Evolutionary conservation across 2,329 filamentous ascomycete genomes (phyloP), one percentile per base, ranked within the genome.

Genomic region (Fusarium sp.): DNA sequence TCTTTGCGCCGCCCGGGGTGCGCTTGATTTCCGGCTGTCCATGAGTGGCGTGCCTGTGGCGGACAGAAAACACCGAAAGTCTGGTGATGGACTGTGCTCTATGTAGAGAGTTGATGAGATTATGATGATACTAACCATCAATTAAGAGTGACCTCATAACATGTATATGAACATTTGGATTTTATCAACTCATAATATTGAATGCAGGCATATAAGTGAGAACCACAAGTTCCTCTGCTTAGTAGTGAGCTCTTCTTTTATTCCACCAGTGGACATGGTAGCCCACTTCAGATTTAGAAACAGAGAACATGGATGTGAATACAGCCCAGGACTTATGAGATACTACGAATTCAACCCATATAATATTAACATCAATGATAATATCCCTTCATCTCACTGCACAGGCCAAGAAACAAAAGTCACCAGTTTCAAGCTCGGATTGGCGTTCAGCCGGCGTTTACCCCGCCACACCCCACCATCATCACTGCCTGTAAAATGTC

Each of bases 401-500:
- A 54, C 50, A 20, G 50, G 50, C 50, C 50, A 32, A 54, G 50
- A 54, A 54, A 32, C 50, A 54, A 52, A 52, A 32, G 50, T 54
- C 50, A 32, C 50, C 27, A 52, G 48, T 52, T 52, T 54, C 50
- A 54, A 14, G 50, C 50, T 52, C 25, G 50, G 50, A 54, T 32
- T 54, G 50, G 50, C 50, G 50, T 54, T 54, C 50, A 32, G 50
- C 50, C 50, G 50, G 50, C 50, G 50, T 54, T 54, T 54, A 82
- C 80, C 81, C 81, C 79, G 79, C 81, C 82, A 83, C 81, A 73
- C 83, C 83, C 83, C 83, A 84, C 83, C 81, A 83, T 82, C 79
- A 77, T 78, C 76, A 77, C 63, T 76, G 76, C 77, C 74, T 74
- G 76, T 76, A 83, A 84, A 84, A 82, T 84, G 79, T 83, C 83